These are phyloP conservation scores for Penicillium desertorum DNA, from an alignment of 495 filamentous ascomycete genomes.

Conservation along the genomic window DNA sequence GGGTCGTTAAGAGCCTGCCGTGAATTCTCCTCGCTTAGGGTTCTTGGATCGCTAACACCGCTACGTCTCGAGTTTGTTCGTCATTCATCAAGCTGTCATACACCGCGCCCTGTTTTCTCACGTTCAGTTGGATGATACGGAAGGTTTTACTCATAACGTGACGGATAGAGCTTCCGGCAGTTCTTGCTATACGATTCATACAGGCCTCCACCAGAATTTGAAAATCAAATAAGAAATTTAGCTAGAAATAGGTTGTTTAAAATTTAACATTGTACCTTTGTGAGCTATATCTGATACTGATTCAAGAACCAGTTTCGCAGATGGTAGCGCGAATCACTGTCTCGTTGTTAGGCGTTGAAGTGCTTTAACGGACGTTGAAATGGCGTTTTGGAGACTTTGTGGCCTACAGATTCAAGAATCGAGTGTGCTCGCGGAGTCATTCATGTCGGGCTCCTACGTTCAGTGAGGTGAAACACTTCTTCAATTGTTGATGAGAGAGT, in stretches of 20 bases:
- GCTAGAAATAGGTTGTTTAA: no score
- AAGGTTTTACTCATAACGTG: conserved; percentile 31
- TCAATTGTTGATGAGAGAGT: no score
- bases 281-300: no score
- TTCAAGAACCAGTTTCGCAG: no score
- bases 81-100: conserved; percentile 35
- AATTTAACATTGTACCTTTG: no score
- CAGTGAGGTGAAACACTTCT: no score
- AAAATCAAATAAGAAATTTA: no score
- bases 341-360: neutral
- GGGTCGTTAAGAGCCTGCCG: conserved; percentile 22
- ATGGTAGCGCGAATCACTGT: neutral
- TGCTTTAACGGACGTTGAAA: neutral
- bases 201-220: conserved; percentile 24
- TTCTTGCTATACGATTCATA: conserved; percentile 36
- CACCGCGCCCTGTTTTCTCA: conserved; percentile 29
- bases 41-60: conserved; percentile 28
- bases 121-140: conserved; percentile 31
- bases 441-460: no score
- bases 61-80: conserved; percentile 17
- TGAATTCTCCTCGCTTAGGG: conserved; percentile 23
- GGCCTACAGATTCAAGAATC: neutral
- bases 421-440: no score
- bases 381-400: neutral
- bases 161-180: conserved; percentile 27